Conservation (phyloP, 192 early-diverging fungal species). For the Chytriomyces confervae region DNA sequence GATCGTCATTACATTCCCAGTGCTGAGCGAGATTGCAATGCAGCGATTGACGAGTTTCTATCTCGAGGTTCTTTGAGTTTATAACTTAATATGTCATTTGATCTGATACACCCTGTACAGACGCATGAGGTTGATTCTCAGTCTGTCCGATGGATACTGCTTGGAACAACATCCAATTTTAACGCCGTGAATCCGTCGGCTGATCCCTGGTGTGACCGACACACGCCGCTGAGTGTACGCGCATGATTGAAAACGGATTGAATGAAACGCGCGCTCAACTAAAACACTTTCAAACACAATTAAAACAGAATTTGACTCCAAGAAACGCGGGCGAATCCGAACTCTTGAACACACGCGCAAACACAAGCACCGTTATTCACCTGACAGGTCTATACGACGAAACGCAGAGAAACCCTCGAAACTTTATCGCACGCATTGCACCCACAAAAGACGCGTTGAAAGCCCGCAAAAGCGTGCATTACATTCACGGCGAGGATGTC, state of each 20-base stretch:
- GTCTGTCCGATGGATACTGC: conserved; percentile 41
- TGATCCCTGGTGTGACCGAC: conserved; percentile 28
- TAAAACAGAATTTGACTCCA: neutral
- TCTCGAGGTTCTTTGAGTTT: conserved; percentile 17
- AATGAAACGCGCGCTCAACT: neutral
- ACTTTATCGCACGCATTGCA: conserved; percentile 62
- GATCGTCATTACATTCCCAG: conserved; percentile 66
- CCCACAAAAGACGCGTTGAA: conserved; percentile 32
- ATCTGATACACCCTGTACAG: neutral
- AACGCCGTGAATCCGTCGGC: neutral
- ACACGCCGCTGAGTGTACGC: conserved; percentile 15
- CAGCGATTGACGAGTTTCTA: conserved; percentile 47
- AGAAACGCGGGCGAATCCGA: conserved; percentile 23
- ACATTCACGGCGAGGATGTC: conserved; percentile 66
- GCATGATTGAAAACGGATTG: neutral
- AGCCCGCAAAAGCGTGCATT: conserved; percentile 35
- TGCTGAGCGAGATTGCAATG: conserved; percentile 42
- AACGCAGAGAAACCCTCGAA: conserved; percentile 53
- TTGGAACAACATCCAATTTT: conserved; percentile 51
- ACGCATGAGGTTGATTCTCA: too few relatives aligned
- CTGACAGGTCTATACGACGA: conserved; percentile 65
- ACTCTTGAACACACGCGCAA: neutral
- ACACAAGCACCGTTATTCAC: conserved; percentile 43
- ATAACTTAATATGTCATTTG: conserved; percentile 7
- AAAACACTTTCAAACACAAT: neutral